Evolutionary conservation across 2,329 filamentous ascomycete genomes (phyloP), one percentile per base, ranked within the genome.

Genomic region (Claviceps paspali): DNA sequence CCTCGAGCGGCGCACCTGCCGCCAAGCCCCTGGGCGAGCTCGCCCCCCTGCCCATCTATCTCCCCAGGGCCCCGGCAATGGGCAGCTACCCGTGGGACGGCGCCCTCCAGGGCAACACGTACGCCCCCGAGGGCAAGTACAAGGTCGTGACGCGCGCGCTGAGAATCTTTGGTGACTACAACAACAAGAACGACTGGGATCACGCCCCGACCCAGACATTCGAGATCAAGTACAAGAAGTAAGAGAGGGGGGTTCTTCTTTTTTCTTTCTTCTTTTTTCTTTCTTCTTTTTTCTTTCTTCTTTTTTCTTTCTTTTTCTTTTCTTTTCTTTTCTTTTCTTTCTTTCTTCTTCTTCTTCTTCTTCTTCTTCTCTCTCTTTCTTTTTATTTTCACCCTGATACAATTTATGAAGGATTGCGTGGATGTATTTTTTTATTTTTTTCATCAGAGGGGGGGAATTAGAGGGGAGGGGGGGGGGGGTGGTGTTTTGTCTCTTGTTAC

Each of bases 91-190:
- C 33, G 0, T 73, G 64, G 57, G 57, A 65, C 33, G 69, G 69
- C 11, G 50, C 52, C 35, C 49, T 72, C 4, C 52, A 54, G 6
- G 67, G 65, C 5, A 52, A 65, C 5, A 52, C 43, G 0, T 68
- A 63, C 38, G 67, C 59, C 1, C 61, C 65, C 0, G 52, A 56
- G 1, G 69, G 68, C 5, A 45, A 49, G 26, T 73, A 73, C 52
- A 64, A 61, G 49, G 52, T 72, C 36, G 53, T 53, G 2, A 53
- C 68, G 26, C 59, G 59, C 41, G 62, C 66, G 3, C 48, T 72
- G 43, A 61, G 59, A 42, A 59, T 72, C 40, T 68, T 64, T 43
- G 68, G 69, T 2, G 56, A 72, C 40, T 48, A 52, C 15, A 47
- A 52, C 6, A 53, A 60, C 36, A 37, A 52, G 0, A 51, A 48